Evolutionary conservation across 352 stramenopile genomes (phyloP).

Genomic region (Phytophthora crassamura): DNA sequence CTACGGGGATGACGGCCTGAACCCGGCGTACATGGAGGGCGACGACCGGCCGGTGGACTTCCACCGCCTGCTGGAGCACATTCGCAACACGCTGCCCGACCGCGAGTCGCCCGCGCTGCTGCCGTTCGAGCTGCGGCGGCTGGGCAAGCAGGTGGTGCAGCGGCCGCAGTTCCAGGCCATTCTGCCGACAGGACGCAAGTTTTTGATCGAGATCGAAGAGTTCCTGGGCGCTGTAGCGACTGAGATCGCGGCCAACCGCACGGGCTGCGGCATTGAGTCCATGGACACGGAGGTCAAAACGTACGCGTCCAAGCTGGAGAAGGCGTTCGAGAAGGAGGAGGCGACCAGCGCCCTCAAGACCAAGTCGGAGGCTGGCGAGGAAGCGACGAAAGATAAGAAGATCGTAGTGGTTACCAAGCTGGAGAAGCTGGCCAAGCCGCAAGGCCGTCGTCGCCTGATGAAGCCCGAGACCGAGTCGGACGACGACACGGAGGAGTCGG

Average conservation of each 20-base stretch:
- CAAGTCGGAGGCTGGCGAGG: constrained; percentile 27
- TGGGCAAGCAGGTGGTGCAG: constrained; percentile 89
- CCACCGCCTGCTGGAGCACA: constrained; percentile 91
- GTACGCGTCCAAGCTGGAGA: constrained; percentile 74
- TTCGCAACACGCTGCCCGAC: constrained; percentile 85
- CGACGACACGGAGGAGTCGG: constrained; percentile 56
- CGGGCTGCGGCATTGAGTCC: constrained; percentile 60
- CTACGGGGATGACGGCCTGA: constrained; percentile 99
- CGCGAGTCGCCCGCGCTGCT: constrained; percentile 71
- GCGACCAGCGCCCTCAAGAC: constrained; percentile 24
- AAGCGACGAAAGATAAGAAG: constrained; percentile 55
- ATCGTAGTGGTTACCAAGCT: constrained; percentile 69
- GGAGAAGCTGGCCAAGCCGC: constrained; percentile 60
- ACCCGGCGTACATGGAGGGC: constrained; percentile 97
- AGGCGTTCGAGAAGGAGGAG: constrained; percentile 69
- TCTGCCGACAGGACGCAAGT: constrained; percentile 89
- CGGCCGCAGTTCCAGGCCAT: constrained; percentile 82
- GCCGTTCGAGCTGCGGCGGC: constrained; percentile 82
- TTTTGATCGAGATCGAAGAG: constrained; percentile 90
- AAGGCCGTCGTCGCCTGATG: constrained; percentile 54
- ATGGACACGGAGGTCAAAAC: constrained; percentile 71
- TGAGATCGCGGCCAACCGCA: constrained; percentile 65
- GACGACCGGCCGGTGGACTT: constrained; percentile 97
- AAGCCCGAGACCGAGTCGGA: constrained; percentile 54
- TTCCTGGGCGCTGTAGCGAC: constrained; percentile 77